Conservation (phyloP, 768 basidiomycete genomes). For the Zangia roseola region DNA sequence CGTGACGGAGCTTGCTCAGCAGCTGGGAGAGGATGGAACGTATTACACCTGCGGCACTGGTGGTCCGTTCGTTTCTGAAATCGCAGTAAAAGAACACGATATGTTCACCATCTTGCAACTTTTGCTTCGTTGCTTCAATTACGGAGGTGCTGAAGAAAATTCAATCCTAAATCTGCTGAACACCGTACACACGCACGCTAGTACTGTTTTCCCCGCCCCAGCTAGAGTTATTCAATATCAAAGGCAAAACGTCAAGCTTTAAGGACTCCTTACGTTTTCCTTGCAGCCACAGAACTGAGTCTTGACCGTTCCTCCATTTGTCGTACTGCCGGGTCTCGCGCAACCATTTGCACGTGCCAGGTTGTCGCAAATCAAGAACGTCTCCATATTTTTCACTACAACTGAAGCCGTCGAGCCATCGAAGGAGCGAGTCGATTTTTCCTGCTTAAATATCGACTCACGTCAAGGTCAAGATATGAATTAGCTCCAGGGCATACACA, state of each 20-base stretch:
- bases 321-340: background rate
- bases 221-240: background rate
- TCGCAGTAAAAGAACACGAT: conserved; percentile 11
- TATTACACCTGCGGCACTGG: background rate
- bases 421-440: background rate
- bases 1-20: background rate
- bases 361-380: background rate
- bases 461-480: no score
- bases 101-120: no score
- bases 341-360: conserved; percentile 6
- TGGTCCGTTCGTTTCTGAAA: background rate
- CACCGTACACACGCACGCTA: background rate
- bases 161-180: background rate
- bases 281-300: conserved; percentile 7
- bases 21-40: conserved; percentile 9
- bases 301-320: background rate
- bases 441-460: background rate
- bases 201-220: conserved; percentile 18
- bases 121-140: background rate
- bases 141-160: background rate
- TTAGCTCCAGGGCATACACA: no score
- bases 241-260: background rate
- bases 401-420: background rate
- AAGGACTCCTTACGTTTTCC: conserved; percentile 1
- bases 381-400: conserved; percentile 1